phyloP scores from a whole-genome alignment of 345 rosid species.

The Ailanthus altissimus region DNA sequence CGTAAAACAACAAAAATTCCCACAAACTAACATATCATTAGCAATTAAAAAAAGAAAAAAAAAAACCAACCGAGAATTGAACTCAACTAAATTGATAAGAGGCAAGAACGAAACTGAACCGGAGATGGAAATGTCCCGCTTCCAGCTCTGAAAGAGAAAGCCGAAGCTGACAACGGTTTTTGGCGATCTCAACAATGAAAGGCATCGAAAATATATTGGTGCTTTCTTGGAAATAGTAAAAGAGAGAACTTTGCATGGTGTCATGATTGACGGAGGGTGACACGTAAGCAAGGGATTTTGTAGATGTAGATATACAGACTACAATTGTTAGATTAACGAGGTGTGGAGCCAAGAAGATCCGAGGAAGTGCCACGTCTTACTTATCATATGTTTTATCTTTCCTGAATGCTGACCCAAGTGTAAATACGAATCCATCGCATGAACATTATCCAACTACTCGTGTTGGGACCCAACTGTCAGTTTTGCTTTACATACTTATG shows the following conservation, averaged over 20 bases:
- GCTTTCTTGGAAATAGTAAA: not conserved
- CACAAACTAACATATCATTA: not conserved
- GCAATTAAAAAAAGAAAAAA: not conserved
- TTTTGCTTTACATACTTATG: no score
- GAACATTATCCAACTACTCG: no score
- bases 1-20: not conserved
- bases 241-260: not conserved
- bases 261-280: not conserved
- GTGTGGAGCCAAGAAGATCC: not conserved
- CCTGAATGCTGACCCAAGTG: no score
- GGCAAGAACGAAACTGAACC: constrained; percentile 14
- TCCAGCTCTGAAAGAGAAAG: not conserved
- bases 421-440: no score
- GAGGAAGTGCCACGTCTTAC: not conserved
- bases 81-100: not conserved
- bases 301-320: not conserved
- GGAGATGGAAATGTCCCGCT: not conserved
- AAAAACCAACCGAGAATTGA: not conserved
- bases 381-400: no score
- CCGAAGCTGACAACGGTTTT: constrained; percentile 12
- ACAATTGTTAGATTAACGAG: not conserved
- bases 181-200: constrained; percentile 18
- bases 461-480: no score
- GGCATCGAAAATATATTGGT: not conserved
- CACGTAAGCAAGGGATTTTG: constrained; percentile 19